Evolutionary conservation across 306 rosid species (phyloP), one percentile per base, ranked within the genome.

Genomic region (Macrotyloma uniflorum): DNA sequence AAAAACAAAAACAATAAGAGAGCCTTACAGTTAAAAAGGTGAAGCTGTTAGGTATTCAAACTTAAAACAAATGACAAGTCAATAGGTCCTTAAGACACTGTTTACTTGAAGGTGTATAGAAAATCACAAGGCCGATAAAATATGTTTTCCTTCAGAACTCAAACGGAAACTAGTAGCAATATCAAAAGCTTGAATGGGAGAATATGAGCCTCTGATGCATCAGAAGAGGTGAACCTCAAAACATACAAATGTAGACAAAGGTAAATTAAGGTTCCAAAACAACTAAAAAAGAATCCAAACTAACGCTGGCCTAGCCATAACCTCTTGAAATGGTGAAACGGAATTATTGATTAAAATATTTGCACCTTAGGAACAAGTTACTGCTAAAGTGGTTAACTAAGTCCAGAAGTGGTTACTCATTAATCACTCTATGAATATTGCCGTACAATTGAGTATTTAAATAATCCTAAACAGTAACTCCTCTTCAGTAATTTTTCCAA

Each of bases 351-450:
- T 47, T 4, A 28, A 47, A 47, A 69, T 47, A 47, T 70, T 28
- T 49, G 18, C 61, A 70, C n/a, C 15, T n/a, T 54, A 54, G 5
- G 40, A 54, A 19, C 22, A 72, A 14, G 19, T 36, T 35, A 23
- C 36, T 7, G 57, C 78, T 73, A 0, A 24, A 23, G 46, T 18
- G 61, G 57, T 58, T 58, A 42, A 42, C n/a, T 24, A n/a, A 58
- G 58, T 74, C 45, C 23, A 72, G 2, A 38, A 57, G 19, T 40
- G 16, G 24, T 42, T 18, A 57, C 30, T 61, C 43, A 36, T 22
- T 63, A 69, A 61, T 61, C 71, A 70, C 72, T 55, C 24, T 55
- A 6, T 40, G 51, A 78, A 78, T 50, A 78, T 14, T 43, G 63
- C 16, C 58, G 58, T 43, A 57, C 40, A 28, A 43, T 13, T 42